Conservation (phyloP, 192 early-diverging fungal genomes). For the Coemansia sp. region DNA sequence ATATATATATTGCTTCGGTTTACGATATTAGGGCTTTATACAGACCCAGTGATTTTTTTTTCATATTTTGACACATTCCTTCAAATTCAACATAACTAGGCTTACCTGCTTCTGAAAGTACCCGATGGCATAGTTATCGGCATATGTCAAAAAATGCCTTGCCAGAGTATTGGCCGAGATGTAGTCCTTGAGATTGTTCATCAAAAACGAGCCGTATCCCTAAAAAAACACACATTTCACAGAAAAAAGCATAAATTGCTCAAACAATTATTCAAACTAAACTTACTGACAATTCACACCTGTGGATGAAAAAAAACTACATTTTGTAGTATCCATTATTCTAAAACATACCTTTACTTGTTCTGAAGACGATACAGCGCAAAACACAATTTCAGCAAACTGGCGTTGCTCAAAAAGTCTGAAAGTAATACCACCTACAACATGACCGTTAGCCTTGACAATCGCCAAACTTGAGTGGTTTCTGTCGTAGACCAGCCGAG, state of each 20-base stretch:
- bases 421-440: constrained; percentile 94
- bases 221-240: constrained; percentile 22
- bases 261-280: not conserved
- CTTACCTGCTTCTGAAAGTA: constrained; percentile 94
- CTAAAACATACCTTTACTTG: constrained; percentile 77
- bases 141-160: constrained; percentile 93
- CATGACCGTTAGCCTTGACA: constrained; percentile 60
- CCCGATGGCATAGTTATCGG: constrained; percentile 98
- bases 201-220: constrained; percentile 95
- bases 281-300: not conserved
- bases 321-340: not conserved
- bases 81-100: not conserved
- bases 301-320: not conserved
- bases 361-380: constrained; percentile 85
- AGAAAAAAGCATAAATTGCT: not conserved
- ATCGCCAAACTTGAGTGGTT: constrained; percentile 87
- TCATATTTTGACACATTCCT: not conserved
- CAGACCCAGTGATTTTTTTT: too few species aligned
- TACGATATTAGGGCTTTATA: too few species aligned
- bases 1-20: not conserved
- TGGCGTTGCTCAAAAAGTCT: constrained; percentile 83
- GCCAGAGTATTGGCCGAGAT: constrained; percentile 72
- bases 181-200: constrained; percentile 96
- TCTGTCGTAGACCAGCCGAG: constrained; percentile 92
- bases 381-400: constrained; percentile 99